Base-by-base conservation (phyloP, 139 green algal species). In the Volvox africanus region DNA sequence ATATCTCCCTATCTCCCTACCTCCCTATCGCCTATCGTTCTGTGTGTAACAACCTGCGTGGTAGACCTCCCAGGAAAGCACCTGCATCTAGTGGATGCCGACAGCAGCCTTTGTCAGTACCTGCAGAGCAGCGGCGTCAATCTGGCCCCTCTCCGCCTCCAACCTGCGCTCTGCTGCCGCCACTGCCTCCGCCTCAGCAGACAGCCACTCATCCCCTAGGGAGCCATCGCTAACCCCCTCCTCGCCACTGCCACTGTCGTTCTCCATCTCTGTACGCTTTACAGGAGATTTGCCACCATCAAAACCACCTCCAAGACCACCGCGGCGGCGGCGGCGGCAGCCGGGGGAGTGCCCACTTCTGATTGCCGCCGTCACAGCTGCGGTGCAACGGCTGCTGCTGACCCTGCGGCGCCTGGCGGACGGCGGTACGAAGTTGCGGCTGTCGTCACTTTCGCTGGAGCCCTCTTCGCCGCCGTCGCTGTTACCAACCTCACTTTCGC, bases 61-160 rank as follows among this genome's bases (percentile, higher is more conserved):
- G 9, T 14, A 55, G 44, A 55, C 44, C 44, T 55, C 5, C 44
- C 44, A 55, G 44, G 44, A 55, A 55, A 9, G 44, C 44, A 55
- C 5, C 44, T 55, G 44, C 9, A 9, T 55, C 44, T 9, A 14
- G 9, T 55, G 5, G 44, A 14, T 9, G 44, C 44, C 44, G 44
- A 55, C 9, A 55, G 44, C 44, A 55, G 44, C 44, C 44, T 55
- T n/a, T 55, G 44, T 9, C 65, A 6, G 65, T 73, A 78, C 67
- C 28, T 94, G 85, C 22, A 94, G 80, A n/a, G 85, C 91, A 30
- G n/a, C 87, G 16, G 82, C 35, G 50, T 94, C 69, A 9, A 93
- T 81, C 30, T 50, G n/a, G 0, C 75, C 37, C 24, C 26, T 44
- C 88, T 92, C 75, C 77, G 69, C 50, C 68, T 73, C 77, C 89